Conservation (phyloP, 2,329 filamentous ascomycete genomes). For the Colletotrichum tropicale region DNA sequence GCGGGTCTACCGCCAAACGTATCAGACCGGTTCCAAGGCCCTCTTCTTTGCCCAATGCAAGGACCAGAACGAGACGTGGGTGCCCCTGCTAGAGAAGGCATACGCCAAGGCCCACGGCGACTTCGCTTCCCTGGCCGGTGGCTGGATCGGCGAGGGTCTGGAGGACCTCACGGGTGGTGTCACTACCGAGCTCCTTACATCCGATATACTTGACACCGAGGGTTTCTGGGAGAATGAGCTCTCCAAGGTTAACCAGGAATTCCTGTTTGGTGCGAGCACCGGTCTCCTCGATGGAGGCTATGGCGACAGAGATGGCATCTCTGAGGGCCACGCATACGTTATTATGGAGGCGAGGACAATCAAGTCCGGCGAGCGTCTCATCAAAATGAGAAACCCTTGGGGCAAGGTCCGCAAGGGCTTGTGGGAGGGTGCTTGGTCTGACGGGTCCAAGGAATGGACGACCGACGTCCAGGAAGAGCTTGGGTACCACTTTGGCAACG, state of each 20-base stretch:
- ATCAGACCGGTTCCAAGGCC: constrained; percentile 77
- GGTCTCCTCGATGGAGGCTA: constrained; percentile 68
- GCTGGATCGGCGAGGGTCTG: constrained; percentile 68
- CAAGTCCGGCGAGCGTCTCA: constrained; percentile 57
- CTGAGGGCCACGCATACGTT: constrained; percentile 64
- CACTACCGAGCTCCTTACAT: constrained; percentile 70
- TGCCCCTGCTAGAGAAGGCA: constrained; percentile 80
- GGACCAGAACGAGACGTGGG: constrained; percentile 82
- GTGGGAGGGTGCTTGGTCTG: constrained; percentile 65
- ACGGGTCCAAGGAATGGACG: constrained; percentile 67
- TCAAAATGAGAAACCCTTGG: constrained; percentile 67
- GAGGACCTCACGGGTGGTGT: constrained; percentile 72
- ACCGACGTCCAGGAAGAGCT: constrained; percentile 62
- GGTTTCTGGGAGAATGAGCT: constrained; percentile 85
- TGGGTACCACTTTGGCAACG: constrained; percentile 63
- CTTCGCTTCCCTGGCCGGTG: constrained; percentile 72
- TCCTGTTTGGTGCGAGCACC: constrained; percentile 74
- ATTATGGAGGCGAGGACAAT: constrained; percentile 62
- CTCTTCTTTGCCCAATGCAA: constrained; percentile 80
- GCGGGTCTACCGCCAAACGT: constrained; percentile 71
- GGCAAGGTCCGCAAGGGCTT: constrained; percentile 61
- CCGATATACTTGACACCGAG: constrained; percentile 78
- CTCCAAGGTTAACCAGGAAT: constrained; percentile 79
- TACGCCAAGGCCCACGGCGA: constrained; percentile 86
- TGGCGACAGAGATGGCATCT: constrained; percentile 62